Percentiles rank a stretch among this genome's conserved stretches.
Conservation (phyloP, 768 basidiomycete species). For the Glaciozyma antarctica region DNA sequence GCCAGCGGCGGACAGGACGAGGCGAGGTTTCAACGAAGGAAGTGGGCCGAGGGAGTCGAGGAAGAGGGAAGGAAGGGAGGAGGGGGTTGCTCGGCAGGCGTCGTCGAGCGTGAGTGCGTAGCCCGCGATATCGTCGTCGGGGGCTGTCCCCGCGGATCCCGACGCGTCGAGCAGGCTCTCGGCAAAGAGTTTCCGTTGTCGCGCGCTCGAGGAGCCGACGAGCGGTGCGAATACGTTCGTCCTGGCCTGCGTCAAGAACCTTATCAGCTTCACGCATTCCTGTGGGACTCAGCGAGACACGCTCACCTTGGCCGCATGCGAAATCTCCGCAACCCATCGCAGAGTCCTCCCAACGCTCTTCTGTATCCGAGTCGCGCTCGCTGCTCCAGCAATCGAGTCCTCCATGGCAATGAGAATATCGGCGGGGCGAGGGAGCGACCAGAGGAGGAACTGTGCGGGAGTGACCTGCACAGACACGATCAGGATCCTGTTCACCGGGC, state of each 20-base stretch:
- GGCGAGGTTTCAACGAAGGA: conserved; percentile 52
- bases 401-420: conserved; percentile 28
- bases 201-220: conserved; percentile 50
- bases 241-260: background rate
- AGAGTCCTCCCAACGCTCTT: conserved; percentile 23
- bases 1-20: conserved; percentile 47
- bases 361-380: conserved; percentile 12
- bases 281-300: no score
- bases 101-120: conserved; percentile 56
- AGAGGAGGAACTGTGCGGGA: conserved; percentile 1
- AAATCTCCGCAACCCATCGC: conserved; percentile 13
- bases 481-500: background rate
- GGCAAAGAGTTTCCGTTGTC: conserved; percentile 59
- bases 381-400: conserved; percentile 9
- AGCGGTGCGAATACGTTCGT: conserved; percentile 58
- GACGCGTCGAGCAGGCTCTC: conserved; percentile 51
- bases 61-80: conserved; percentile 43
- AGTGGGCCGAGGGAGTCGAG: conserved; percentile 53
- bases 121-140: conserved; percentile 58
- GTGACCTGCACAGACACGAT: conserved; percentile 9
- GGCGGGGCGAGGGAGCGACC: conserved; percentile 17
- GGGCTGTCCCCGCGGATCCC: conserved; percentile 35
- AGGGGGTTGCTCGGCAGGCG: conserved; percentile 41
- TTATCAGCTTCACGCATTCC: background rate
- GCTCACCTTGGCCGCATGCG: background rate